A percentile compares a stretch with the other conserved stretches of the same genome.
Conservation (phyloP, 768 basidiomycete species). For the Botryobasidium botryosum region DNA sequence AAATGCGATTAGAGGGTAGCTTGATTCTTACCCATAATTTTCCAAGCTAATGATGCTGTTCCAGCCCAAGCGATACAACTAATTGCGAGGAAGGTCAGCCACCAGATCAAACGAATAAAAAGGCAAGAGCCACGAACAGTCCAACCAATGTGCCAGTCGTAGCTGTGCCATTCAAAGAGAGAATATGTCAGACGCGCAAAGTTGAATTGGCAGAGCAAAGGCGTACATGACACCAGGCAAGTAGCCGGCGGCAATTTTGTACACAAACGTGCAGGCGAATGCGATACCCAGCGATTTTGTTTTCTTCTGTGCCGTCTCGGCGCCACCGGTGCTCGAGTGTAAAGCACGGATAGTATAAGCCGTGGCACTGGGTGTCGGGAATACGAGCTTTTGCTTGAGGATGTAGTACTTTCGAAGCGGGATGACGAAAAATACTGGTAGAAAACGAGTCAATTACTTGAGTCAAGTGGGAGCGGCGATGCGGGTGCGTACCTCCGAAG, state of each 20-base stretch:
- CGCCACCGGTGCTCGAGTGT: conserved; percentile 35
- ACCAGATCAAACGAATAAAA: neutral
- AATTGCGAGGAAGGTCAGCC: neutral
- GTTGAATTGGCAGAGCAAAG: neutral
- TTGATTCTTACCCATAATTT: too few relatives aligned
- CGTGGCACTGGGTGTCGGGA: conserved; percentile 49
- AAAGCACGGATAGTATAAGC: conserved; percentile 47
- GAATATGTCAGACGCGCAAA: conserved; percentile 12
- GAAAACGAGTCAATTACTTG: conserved; percentile 40
- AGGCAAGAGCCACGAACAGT: conserved; percentile 16
- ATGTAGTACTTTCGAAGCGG: conserved; percentile 46
- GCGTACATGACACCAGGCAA: conserved; percentile 34
- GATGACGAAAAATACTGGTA: conserved; percentile 44
- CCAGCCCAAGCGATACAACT: conserved; percentile 36
- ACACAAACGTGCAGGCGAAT: conserved; percentile 31
- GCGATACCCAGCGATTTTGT: conserved; percentile 31
- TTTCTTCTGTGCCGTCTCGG: conserved; percentile 37
- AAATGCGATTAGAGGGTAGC: too few relatives aligned
- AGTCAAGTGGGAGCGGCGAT: conserved; percentile 43
- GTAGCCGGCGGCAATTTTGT: conserved; percentile 39
- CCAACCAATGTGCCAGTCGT: conserved; percentile 54
- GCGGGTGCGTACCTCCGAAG: conserved; percentile 34
- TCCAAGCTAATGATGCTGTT: conserved; percentile 40
- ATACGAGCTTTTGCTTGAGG: conserved; percentile 41
- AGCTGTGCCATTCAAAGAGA: neutral